Evolutionary conservation across 495 filamentous ascomycete species (phyloP).

Genomic region (Podospora comata): DNA sequence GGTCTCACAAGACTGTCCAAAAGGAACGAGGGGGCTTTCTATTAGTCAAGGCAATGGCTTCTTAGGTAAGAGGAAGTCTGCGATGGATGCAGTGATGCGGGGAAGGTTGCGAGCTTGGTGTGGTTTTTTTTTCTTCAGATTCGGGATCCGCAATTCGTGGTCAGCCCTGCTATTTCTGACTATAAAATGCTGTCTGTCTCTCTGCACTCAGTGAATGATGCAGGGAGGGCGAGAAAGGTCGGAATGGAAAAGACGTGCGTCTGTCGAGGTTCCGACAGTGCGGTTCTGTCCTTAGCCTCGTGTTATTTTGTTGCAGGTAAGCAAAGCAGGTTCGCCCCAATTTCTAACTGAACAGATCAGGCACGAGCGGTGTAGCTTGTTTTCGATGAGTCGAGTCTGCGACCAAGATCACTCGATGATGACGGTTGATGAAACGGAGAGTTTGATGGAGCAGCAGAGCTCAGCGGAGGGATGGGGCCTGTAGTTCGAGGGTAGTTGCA

Average conservation of each 20-base stretch:
- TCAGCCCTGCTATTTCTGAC: conserved; percentile 9
- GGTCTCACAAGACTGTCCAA: conserved; percentile 26
- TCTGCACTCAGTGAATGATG: background rate
- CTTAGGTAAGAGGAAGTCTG: conserved; percentile 48
- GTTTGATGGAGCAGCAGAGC: background rate
- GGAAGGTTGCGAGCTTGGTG: conserved; percentile 34
- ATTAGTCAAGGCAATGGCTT: conserved; percentile 47
- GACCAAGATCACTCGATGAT: background rate
- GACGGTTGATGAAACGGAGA: background rate
- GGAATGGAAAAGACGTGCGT: background rate
- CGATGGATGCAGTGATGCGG: conserved; percentile 41
- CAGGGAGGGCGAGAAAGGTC: background rate
- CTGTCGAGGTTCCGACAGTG: conserved; percentile 9
- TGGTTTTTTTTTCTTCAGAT: conserved; percentile 3
- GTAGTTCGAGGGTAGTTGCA: background rate
- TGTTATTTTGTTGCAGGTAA: background rate
- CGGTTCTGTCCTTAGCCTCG: conserved; percentile 1
- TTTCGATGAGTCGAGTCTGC: background rate
- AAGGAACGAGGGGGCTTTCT: conserved; percentile 35
- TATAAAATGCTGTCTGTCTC: background rate
- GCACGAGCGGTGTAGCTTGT: background rate
- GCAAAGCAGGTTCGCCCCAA: conserved; percentile 5
- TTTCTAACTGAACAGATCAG: background rate
- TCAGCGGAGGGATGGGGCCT: background rate
- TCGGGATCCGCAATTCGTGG: conserved; percentile 27